Conservation (phyloP, 192 early-diverging fungal genomes). For the Obelidium mucronatum region DNA sequence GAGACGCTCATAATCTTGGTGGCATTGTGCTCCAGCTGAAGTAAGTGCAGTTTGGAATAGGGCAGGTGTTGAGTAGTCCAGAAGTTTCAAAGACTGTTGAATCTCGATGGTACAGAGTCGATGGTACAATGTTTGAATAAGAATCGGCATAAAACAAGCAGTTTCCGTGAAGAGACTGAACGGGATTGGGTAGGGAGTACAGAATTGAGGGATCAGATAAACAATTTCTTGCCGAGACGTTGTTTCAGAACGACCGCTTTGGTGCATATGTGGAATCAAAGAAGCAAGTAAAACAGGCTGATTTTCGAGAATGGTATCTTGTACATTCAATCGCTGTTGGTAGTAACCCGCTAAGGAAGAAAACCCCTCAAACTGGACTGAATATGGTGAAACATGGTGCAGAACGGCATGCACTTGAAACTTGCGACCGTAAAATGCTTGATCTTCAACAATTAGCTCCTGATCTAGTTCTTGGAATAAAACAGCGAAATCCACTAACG, state of each 20-base stretch:
- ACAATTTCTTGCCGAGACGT: not conserved
- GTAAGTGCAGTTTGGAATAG: constrained; percentile 70
- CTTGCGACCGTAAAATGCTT: constrained; percentile 40
- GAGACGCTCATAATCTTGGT: constrained; percentile 84
- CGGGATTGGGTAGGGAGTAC: constrained; percentile 42
- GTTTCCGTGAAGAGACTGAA: constrained; percentile 23
- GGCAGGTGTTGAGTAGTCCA: not conserved
- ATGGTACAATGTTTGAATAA: constrained; percentile 46
- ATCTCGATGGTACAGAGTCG: constrained; percentile 44
- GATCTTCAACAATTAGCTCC: constrained; percentile 38
- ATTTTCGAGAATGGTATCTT: constrained; percentile 25
- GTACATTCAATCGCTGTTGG: constrained; percentile 35
- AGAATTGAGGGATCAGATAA: constrained; percentile 51
- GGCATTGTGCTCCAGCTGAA: constrained; percentile 69
- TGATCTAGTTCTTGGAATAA: constrained; percentile 7
- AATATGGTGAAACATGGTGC: constrained; percentile 15
- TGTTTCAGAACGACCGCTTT: constrained; percentile 18
- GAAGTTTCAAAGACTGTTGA: constrained; percentile 33
- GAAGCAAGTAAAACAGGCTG: constrained; percentile 50
- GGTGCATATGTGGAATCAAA: constrained; percentile 44
- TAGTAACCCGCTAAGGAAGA: constrained; percentile 41
- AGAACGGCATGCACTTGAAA: constrained; percentile 43
- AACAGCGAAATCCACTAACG: not conserved
- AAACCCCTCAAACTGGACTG: constrained; percentile 12
- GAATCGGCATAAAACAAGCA: constrained; percentile 41